Evolutionary conservation across 2,329 filamentous ascomycete genomes (phyloP).

Genomic region (Metarhizium robertsii): DNA sequence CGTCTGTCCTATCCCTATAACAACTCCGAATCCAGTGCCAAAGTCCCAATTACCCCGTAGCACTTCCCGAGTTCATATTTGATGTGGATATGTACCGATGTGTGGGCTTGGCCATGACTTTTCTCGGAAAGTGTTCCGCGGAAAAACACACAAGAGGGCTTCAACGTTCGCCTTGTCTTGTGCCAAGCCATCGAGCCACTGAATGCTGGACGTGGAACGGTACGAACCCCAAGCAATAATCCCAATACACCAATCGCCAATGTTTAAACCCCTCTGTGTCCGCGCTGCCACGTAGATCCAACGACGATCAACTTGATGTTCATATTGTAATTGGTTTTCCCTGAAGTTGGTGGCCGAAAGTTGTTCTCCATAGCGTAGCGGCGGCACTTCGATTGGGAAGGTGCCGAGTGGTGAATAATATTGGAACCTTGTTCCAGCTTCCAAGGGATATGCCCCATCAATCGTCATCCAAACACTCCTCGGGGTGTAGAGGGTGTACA

Average conservation of each 20-base stretch:
- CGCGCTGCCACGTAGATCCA: not conserved
- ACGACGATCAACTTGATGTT: not conserved
- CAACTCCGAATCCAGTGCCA: too few relatives aligned
- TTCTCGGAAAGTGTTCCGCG: too few relatives aligned
- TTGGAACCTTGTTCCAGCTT: not conserved
- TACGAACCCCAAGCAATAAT: too few relatives aligned
- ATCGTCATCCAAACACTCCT: not conserved
- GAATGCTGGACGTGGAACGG: too few relatives aligned
- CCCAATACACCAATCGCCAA: not conserved
- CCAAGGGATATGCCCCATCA: not conserved
- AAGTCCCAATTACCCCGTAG: too few relatives aligned
- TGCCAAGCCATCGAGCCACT: too few relatives aligned
- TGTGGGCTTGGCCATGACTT: too few relatives aligned
- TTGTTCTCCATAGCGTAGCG: not conserved
- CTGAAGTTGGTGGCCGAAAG: not conserved
- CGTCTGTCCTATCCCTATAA: too few relatives aligned
- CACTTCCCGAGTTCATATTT: too few relatives aligned
- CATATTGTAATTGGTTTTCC: not conserved
- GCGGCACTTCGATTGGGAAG: slow-evolving; percentile 8
- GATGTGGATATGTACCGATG: too few relatives aligned
- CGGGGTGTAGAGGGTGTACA: not conserved
- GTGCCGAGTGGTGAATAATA: slow-evolving; percentile 3
- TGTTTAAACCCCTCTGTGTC: not conserved
- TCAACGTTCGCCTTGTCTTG: too few relatives aligned
- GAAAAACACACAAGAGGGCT: too few relatives aligned